Evolutionary conservation across 495 filamentous ascomycete species (phyloP), one percentile per base, ranked within the genome.

Genomic region (Neurospora sublineolata): DNA sequence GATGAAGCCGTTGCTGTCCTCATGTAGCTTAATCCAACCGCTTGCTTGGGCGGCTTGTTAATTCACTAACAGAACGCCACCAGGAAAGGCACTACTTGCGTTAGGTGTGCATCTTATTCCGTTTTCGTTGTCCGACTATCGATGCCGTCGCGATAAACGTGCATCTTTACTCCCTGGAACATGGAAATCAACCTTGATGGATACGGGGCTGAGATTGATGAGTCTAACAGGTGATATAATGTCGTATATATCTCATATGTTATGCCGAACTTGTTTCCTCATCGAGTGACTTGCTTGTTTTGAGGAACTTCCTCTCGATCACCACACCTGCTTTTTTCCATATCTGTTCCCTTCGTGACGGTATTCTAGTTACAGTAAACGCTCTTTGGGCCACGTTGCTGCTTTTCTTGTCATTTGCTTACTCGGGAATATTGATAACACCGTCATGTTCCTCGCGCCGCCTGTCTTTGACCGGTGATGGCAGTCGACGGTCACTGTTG

Each of bases 191-290:
- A 9, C 18, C 0, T 42, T 4, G 3, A n/a, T 9, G 1, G 12
- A 40, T 2, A 9, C 8, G 0, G 16, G 3, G 41, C 0, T n/a
- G 18, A 3, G 8, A 9, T 8, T 0, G 6, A n/a, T n/a, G 18
- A 3, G 18, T 42, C 41, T 3, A 42, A n/a, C 3, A 2, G 18
- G 2, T 41, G 14, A 16, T 16, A 2, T 16, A 14, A 16, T 44
- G 8, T 0, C 2, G 3, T n/a, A n/a, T 44, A 44, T n/a, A 44
- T n/a, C 0, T 10, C 2, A 44, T 0, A n/a, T 0, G 2, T 44
- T 44, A 10, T 10, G 1, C 8, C 18, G 1, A 44, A 44, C 18
- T 44, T 9, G 0, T n/a, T 20, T 44, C 10, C n/a, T 44, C 8
- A 44, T 10, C 18, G 41, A 44, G 41, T 44, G 41, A 20, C 41